Evolutionary conservation across 140 eudicot genomes (phyloP).

Genomic region (Flaveria floridana): DNA sequence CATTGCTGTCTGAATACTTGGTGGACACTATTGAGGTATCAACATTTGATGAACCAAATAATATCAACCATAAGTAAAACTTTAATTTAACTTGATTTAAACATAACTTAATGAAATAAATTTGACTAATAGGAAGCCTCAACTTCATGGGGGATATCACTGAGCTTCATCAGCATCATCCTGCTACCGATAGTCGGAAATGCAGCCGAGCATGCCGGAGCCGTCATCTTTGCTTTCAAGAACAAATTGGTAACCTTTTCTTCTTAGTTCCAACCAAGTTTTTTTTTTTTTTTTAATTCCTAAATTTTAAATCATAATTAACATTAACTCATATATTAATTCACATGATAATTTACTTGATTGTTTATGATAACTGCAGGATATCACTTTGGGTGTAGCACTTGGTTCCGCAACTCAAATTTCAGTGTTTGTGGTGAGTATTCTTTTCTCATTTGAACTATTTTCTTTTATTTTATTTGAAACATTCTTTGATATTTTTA

Average conservation of each 20-base stretch:
- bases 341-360: background rate
- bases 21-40: slow-evolving; percentile 83
- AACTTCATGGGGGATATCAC: slow-evolving; percentile 80
- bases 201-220: slow-evolving; percentile 98
- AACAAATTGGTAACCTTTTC: slow-evolving; percentile 61
- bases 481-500: no score
- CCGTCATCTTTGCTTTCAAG: slow-evolving; percentile 83
- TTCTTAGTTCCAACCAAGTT: background rate
- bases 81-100: background rate
- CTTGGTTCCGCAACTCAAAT: slow-evolving; percentile 97
- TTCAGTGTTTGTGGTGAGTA: slow-evolving; percentile 82
- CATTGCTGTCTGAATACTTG: slow-evolving; percentile 69
- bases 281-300: background rate
- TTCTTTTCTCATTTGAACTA: background rate
- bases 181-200: slow-evolving; percentile 88
- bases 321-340: background rate
- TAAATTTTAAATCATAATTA: background rate
- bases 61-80: no score
- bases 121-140: slow-evolving; percentile 62
- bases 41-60: background rate
- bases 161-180: slow-evolving; percentile 82
- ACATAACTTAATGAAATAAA: background rate
- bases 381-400: slow-evolving; percentile 87
- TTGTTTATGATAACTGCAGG: slow-evolving; percentile 42
- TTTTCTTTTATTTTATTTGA: background rate